These are phyloP conservation scores for Polyporus arcularius DNA, from an alignment of 768 basidiomycete genomes.

Conservation along the genomic window DNA sequence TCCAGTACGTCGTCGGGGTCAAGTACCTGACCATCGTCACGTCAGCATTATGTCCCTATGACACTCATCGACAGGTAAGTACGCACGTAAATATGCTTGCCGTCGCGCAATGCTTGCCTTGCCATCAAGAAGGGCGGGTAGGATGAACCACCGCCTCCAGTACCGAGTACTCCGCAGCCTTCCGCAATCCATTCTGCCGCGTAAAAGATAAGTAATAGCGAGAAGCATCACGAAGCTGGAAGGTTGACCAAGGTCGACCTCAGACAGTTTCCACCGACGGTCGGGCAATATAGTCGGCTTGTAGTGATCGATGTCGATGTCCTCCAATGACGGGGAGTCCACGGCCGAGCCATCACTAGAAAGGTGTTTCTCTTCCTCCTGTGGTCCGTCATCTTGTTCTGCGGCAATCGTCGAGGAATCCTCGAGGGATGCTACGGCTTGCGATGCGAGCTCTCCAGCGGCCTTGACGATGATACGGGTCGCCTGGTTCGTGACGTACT, in stretches of 20 bases:
- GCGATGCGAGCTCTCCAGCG: slow-evolving; percentile 49
- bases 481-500: slow-evolving; percentile 53
- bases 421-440: slow-evolving; percentile 5
- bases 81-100: slow-evolving; percentile 31
- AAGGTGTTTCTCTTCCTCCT: slow-evolving; percentile 16
- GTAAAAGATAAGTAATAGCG: slow-evolving; percentile 43
- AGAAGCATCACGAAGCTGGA: slow-evolving; percentile 19
- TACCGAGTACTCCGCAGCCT: slow-evolving; percentile 63
- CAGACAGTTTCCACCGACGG: slow-evolving; percentile 26
- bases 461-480: slow-evolving; percentile 62
- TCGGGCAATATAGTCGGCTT: slow-evolving; percentile 20
- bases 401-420: background rate
- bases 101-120: slow-evolving; percentile 54
- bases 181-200: slow-evolving; percentile 61
- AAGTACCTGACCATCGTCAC: slow-evolving; percentile 19
- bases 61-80: background rate
- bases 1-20: slow-evolving; percentile 40
- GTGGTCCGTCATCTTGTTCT: slow-evolving; percentile 2
- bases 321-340: background rate
- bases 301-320: slow-evolving; percentile 26
- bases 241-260: slow-evolving; percentile 38
- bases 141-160: slow-evolving; percentile 64
- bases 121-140: slow-evolving; percentile 51
- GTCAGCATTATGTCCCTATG: background rate
- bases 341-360: background rate